Evolutionary conservation across 768 basidiomycete species (phyloP), one percentile per base, ranked within the genome.

Genomic region (Phlegmacium glaucopus): DNA sequence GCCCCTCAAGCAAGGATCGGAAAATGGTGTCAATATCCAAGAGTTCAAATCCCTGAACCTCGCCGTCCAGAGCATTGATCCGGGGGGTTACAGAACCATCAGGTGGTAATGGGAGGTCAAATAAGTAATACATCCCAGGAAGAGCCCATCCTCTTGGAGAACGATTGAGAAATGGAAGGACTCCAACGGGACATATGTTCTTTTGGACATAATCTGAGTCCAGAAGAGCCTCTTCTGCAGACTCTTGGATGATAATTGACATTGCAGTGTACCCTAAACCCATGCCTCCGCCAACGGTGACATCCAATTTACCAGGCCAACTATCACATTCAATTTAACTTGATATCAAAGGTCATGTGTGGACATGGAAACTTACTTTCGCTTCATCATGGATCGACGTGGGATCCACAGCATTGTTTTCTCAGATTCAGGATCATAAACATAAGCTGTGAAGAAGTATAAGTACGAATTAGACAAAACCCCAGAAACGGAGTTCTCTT

Each of bases 61-160:
- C 72, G 3, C 71, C 71, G 27, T 75, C 72, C 9, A 60, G 52
- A 28, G 55, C 50, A 45, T 75, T 76, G 29, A 63, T 62, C 35
- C 59, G 56, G 3, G 74, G 74, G 1, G 49, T 43, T 29, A 70
- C 51, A 10, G 61, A 47, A 2, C 61, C 61, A 47, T 74, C 64
- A 6, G 58, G 44, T 0, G 70, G 72, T 9, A 76, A 60, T 10
- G 66, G 64, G 9, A 76, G 64, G 30, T 76, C 74, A 42, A 69
- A 76, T 29, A 72, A 64, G 47, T 72, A 70, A 52, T 76, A 76
- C 15, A 73, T 57, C 16, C 72, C 71, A 5, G 75, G 75, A n/a
- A 76, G 55, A 13, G 74, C 61, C 71, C 71, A 76, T 34, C 63
- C 63, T 13, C 64, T 57, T 6, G 70, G 71, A 0, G 73, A 74